phyloP scores from a whole-genome alignment of 805 yeast species.

The Phaffomyces antillensis region DNA sequence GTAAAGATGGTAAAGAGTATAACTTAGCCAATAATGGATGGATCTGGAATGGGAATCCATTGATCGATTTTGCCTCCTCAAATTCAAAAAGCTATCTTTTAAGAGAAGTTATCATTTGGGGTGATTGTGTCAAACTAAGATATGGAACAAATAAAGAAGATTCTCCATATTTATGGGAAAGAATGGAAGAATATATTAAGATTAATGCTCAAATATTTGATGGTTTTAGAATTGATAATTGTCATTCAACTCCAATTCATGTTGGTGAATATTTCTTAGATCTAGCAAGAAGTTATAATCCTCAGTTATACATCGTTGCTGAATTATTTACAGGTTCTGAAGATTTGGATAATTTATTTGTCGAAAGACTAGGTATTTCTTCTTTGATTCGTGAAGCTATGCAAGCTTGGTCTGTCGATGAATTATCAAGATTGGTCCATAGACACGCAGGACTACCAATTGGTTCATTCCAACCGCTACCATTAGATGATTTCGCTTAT shows the following conservation, averaged over 20 bases:
- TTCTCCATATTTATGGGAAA: conserved; percentile 83
- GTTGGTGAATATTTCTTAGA: conserved; percentile 88
- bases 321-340: conserved; percentile 93
- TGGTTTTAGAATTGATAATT: conserved; percentile 91
- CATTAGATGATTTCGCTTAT: conserved; percentile 66
- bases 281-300: conserved; percentile 77
- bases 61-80: conserved; percentile 85
- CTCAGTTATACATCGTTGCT: conserved; percentile 87
- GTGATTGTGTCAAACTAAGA: conserved; percentile 90
- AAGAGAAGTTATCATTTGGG: conserved; percentile 95
- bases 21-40: conserved; percentile 94
- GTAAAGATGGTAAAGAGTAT: conserved; percentile 47
- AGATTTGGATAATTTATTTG: conserved; percentile 81
- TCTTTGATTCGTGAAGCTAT: conserved; percentile 92
- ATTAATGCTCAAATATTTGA: conserved; percentile 66
- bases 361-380: conserved; percentile 83
- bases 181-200: conserved; percentile 74
- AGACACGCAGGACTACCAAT: conserved; percentile 93
- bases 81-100: conserved; percentile 75
- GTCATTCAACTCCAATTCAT: conserved; percentile 93
- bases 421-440: conserved; percentile 79
- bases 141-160: conserved; percentile 75
- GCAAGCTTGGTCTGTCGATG: conserved; percentile 90
- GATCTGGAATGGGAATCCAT: conserved; percentile 97
- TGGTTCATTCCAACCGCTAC: conserved; percentile 80